phyloP scores from a whole-genome alignment of 768 basidiomycete genomes.

The Leccinum variicolor region DNA sequence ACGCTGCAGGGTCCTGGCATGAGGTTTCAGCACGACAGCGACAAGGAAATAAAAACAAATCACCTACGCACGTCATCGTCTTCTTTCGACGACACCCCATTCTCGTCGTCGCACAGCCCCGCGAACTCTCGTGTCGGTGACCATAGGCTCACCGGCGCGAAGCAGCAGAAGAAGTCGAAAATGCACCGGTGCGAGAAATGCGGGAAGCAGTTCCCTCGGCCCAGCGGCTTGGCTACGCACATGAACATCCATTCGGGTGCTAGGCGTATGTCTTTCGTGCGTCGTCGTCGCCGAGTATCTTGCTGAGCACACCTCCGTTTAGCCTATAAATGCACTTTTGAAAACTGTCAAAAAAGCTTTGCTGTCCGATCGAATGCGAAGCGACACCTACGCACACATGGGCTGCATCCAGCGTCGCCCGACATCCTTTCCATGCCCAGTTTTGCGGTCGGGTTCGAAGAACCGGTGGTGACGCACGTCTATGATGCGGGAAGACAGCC shows the following conservation, averaged over 20 bases:
- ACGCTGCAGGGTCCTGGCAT: slow-evolving; percentile 22
- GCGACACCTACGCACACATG: slow-evolving; percentile 75
- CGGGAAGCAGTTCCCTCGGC: slow-evolving; percentile 45
- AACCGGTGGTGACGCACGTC: slow-evolving; percentile 43
- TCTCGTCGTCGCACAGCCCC: slow-evolving; percentile 13
- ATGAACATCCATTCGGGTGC: slow-evolving; percentile 53
- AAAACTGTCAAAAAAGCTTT: slow-evolving; percentile 63
- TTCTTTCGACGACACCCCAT: slow-evolving; percentile 2
- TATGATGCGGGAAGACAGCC: slow-evolving; percentile 37
- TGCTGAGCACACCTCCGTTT: slow-evolving; percentile 5
- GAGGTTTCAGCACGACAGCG: slow-evolving; percentile 20
- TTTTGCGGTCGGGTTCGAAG: slow-evolving; percentile 44
- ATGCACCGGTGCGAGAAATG: slow-evolving; percentile 49
- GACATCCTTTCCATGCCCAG: slow-evolving; percentile 18
- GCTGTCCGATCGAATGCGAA: slow-evolving; percentile 80
- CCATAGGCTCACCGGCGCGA: slow-evolving; percentile 9
- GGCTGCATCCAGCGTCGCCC: slow-evolving; percentile 37
- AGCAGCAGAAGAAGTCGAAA: slow-evolving; percentile 38
- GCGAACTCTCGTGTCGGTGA: slow-evolving; percentile 2
- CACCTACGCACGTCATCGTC: slow-evolving; percentile 9
- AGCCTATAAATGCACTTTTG: slow-evolving; percentile 48
- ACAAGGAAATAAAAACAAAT: slow-evolving; percentile 7
- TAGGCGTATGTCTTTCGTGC: slow-evolving; percentile 37
- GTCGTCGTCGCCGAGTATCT: neutral
- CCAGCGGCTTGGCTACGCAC: slow-evolving; percentile 50